Percentiles rank a stretch among this genome's conserved stretches.
Evolutionary conservation across 2,329 filamentous ascomycete genomes (phyloP).

Genomic region (Biscogniauxia marginata): DNA sequence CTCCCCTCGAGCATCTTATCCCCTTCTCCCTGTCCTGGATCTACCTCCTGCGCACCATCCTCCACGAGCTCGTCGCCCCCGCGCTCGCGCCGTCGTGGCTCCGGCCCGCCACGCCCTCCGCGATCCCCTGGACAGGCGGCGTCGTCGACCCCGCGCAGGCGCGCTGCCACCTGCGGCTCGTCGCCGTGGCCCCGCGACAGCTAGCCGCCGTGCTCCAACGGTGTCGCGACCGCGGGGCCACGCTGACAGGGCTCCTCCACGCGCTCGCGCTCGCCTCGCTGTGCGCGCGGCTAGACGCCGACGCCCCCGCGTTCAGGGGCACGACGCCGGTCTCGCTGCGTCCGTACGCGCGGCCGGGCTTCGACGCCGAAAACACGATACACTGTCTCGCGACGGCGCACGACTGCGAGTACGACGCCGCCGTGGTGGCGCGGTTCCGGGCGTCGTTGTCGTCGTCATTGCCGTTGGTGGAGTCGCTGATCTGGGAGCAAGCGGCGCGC

Average conservation of each 20-base stretch:
- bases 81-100: slow-evolving; percentile 41
- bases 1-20: slow-evolving; percentile 42
- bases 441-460: slow-evolving; percentile 10
- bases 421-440: slow-evolving; percentile 28
- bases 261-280: slow-evolving; percentile 42
- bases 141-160: slow-evolving; percentile 37
- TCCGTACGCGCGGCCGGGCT: slow-evolving; percentile 31
- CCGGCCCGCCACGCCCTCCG: slow-evolving; percentile 9
- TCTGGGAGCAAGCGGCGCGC: slow-evolving; percentile 44
- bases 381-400: slow-evolving; percentile 41
- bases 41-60: slow-evolving; percentile 16
- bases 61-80: slow-evolving; percentile 31
- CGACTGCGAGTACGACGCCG: slow-evolving; percentile 30
- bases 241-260: slow-evolving; percentile 50
- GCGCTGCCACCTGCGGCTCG: slow-evolving; percentile 35
- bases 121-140: slow-evolving; percentile 39
- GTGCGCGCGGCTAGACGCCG: slow-evolving; percentile 32
- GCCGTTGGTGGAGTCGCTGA: slow-evolving; percentile 21
- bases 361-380: slow-evolving; percentile 34
- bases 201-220: slow-evolving; percentile 35
- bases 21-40: slow-evolving; percentile 31
- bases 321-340: slow-evolving; percentile 47
- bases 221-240: slow-evolving; percentile 42
- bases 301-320: slow-evolving; percentile 36
- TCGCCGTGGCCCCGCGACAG: slow-evolving; percentile 34